Percentiles rank a stretch among this genome's conserved stretches.
phyloP scores from a whole-genome alignment of 768 basidiomycete species.

The Hebeloma cylindrosporum region DNA sequence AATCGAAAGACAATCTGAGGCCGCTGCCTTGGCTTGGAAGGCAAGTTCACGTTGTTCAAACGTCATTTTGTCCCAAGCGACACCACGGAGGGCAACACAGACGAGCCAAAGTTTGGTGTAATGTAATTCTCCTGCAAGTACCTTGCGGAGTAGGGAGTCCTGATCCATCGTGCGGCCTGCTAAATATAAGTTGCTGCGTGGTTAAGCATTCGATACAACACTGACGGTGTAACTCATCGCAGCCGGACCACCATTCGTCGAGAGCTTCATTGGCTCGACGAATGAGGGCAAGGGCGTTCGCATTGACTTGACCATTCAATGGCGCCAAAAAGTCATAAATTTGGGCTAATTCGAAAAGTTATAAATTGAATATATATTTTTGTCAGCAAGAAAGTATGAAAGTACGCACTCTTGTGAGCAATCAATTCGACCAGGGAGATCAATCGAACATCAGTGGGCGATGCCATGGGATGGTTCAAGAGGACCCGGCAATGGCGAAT shows the following conservation, averaged over 20 bases:
- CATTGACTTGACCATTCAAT: constrained; percentile 82
- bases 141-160: constrained; percentile 80
- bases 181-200: constrained; percentile 9
- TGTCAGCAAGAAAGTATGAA: constrained; percentile 3
- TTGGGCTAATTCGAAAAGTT: constrained; percentile 57
- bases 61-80: constrained; percentile 95
- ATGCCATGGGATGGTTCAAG: constrained; percentile 82
- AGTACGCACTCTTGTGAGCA: constrained; percentile 77
- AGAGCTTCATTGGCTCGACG: constrained; percentile 83
- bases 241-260: constrained; percentile 90
- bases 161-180: constrained; percentile 80
- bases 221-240: constrained; percentile 80
- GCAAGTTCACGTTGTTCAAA: constrained; percentile 94
- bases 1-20: constrained; percentile 79
- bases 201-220: constrained; percentile 5
- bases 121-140: constrained; percentile 84
- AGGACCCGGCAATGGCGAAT: constrained; percentile 83
- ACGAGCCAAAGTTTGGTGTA: constrained; percentile 96
- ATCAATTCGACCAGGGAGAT: constrained; percentile 89
- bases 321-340: constrained; percentile 90
- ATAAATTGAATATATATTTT: constrained; percentile 3
- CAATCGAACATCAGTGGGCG: constrained; percentile 86
- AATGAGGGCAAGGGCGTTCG: constrained; percentile 83
- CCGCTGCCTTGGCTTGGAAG: constrained; percentile 94
- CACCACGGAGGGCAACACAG: constrained; percentile 88